phyloP scores from a whole-genome alignment of 176 grass and related monocot species.

The Bothriochloa decipiens region DNA sequence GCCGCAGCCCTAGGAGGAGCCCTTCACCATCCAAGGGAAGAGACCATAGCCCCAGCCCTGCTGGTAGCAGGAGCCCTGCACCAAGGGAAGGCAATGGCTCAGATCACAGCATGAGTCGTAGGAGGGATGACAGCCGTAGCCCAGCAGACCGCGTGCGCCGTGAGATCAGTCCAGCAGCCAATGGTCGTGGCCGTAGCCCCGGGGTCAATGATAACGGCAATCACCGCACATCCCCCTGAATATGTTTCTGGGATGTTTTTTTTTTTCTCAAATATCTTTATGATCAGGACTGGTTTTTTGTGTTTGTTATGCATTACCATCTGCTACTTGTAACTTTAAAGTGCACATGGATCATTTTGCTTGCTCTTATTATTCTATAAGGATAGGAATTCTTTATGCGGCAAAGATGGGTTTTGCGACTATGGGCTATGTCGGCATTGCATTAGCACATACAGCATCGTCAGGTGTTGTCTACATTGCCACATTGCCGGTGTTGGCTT shows the following conservation, averaged over 20 bases:
- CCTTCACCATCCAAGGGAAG: conserved; percentile 54
- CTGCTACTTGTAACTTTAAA: conserved; percentile 17
- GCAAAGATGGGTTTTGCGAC: background rate
- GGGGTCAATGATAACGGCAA: conserved; percentile 53
- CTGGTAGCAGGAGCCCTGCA: conserved; percentile 50
- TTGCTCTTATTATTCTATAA: background rate
- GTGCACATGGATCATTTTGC: conserved; percentile 33
- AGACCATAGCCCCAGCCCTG: conserved; percentile 48
- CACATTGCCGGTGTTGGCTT: too few relatives aligned
- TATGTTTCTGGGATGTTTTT: background rate
- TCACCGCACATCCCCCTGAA: conserved; percentile 36
- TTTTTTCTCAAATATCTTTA: background rate
- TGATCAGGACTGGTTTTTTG: background rate
- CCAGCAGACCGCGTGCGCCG: conserved; percentile 33
- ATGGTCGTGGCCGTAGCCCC: conserved; percentile 73
- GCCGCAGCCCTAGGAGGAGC: conserved; percentile 60
- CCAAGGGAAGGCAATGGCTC: conserved; percentile 51
- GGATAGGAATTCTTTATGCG: background rate
- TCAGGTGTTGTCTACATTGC: too few relatives aligned
- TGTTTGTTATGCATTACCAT: conserved; percentile 13
- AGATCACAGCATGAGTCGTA: conserved; percentile 47
- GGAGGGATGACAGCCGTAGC: conserved; percentile 49
- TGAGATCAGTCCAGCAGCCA: conserved; percentile 56
- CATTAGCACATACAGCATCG: too few relatives aligned
- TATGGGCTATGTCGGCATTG: background rate